These are phyloP conservation scores for Cardamine chenopodiifolia DNA, from an alignment of 345 rosid genomes.

Conservation along the genomic window DNA sequence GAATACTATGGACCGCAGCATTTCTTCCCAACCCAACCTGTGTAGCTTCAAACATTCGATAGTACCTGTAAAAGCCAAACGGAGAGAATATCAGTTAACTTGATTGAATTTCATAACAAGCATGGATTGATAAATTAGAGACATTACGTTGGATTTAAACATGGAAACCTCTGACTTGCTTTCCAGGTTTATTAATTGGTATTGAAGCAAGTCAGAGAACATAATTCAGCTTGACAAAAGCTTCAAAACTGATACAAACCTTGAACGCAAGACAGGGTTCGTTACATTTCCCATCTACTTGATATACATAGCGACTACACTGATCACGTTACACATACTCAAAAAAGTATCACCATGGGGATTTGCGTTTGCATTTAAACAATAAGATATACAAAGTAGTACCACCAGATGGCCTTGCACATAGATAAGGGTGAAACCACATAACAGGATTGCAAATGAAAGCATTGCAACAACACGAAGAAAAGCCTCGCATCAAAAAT, in stretches of 20 bases:
- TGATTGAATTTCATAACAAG: conserved; percentile 13
- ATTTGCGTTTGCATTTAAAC: background rate
- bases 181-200: background rate
- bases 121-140: conserved; percentile 12
- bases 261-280: conserved; percentile 13
- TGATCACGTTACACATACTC: conserved; percentile 7
- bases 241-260: conserved; percentile 13
- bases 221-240: conserved; percentile 11
- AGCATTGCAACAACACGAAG: background rate
- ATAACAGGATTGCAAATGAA: conserved; percentile 19
- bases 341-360: conserved; percentile 1
- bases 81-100: conserved; percentile 12
- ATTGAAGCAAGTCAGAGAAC: conserved; percentile 14
- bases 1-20: conserved; percentile 97
- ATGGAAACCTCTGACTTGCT: background rate
- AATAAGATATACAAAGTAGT: background rate
- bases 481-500: conserved; percentile 4
- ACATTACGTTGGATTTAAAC: background rate
- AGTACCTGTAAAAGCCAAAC: conserved; percentile 67
- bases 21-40: conserved; percentile 95
- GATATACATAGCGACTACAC: background rate
- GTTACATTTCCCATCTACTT: conserved; percentile 20
- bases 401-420: background rate
- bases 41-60: conserved; percentile 98
- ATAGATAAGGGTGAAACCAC: conserved; percentile 18